A percentile compares a stretch with the other conserved stretches of the same genome.
Conservation (phyloP, 352 stramenopile species). For the Globisporangium lucens region DNA sequence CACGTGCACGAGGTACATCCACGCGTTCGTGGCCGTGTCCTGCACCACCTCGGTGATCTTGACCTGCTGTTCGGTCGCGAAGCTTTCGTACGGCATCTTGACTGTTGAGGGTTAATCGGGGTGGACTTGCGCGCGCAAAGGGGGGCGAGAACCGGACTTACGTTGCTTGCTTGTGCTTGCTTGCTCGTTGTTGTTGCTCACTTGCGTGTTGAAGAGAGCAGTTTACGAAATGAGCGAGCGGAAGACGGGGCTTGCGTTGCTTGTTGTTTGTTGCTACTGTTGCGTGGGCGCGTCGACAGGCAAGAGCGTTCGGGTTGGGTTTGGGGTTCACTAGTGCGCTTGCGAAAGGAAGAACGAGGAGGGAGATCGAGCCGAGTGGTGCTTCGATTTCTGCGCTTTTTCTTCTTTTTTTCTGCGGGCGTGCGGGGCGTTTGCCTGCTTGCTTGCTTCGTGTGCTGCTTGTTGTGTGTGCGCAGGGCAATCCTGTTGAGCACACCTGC, state of each 20-base stretch:
- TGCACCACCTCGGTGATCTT: constrained; percentile 71
- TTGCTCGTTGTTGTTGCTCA: background rate
- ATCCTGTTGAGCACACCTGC: background rate
- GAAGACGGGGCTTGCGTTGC: constrained; percentile 9
- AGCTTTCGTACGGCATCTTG: constrained; percentile 79
- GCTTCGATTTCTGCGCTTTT: constrained; percentile 14
- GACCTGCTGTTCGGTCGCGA: constrained; percentile 59
- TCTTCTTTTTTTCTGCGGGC: constrained; percentile 5
- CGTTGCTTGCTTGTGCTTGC: background rate
- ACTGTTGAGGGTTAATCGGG: background rate
- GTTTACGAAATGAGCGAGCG: constrained; percentile 25
- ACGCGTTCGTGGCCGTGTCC: constrained; percentile 55
- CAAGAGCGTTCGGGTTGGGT: constrained; percentile 1
- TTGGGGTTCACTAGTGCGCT: background rate
- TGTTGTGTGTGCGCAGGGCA: background rate
- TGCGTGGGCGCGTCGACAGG: background rate
- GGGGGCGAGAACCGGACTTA: background rate
- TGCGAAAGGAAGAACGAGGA: background rate
- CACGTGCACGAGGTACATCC: constrained; percentile 69
- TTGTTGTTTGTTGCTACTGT: background rate
- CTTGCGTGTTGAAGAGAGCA: constrained; percentile 11
- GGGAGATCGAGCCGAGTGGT: background rate
- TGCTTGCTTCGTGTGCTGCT: background rate
- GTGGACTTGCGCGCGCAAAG: background rate
- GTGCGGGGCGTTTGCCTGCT: background rate